Evolutionary conservation across 2,329 filamentous ascomycete genomes (phyloP).

Genomic region (Pseudopyricularia cyperi): DNA sequence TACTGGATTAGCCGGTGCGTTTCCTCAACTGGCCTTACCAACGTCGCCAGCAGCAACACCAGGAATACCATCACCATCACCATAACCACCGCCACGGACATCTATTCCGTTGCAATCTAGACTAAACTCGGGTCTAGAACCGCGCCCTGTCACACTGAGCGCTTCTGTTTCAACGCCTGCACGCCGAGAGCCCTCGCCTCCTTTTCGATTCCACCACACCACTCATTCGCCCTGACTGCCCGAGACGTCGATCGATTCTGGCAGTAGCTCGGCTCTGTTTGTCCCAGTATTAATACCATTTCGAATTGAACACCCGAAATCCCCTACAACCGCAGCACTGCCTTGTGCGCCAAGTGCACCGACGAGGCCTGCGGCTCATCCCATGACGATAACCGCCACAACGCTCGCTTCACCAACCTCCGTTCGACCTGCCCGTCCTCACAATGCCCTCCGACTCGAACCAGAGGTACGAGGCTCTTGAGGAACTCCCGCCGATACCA

Average conservation of each 20-base stretch:
- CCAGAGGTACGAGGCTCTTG: constrained; percentile 37
- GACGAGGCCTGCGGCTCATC: neutral
- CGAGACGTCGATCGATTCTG: neutral
- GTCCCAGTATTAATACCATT: neutral
- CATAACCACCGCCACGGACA: neutral
- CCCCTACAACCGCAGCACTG: neutral
- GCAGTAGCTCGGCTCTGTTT: neutral
- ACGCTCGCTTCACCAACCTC: neutral
- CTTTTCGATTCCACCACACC: neutral
- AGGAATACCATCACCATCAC: too few species aligned
- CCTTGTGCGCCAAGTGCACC: neutral
- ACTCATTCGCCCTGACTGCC: neutral
- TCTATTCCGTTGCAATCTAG: neutral
- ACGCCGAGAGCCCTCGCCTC: neutral
- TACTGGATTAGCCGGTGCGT: neutral
- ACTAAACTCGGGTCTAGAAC: neutral
- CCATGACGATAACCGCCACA: neutral
- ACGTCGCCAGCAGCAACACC: neutral
- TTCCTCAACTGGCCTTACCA: neutral
- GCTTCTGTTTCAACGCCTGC: neutral
- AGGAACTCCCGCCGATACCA: constrained; percentile 57
- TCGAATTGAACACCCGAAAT: neutral
- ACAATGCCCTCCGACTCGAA: constrained; percentile 37
- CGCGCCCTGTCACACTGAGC: too few species aligned
- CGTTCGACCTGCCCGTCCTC: neutral